Evolutionary conservation across 148 eudicot genomes (phyloP), one percentile per base, ranked within the genome.

Genomic region (Chenopodium suecicum): DNA sequence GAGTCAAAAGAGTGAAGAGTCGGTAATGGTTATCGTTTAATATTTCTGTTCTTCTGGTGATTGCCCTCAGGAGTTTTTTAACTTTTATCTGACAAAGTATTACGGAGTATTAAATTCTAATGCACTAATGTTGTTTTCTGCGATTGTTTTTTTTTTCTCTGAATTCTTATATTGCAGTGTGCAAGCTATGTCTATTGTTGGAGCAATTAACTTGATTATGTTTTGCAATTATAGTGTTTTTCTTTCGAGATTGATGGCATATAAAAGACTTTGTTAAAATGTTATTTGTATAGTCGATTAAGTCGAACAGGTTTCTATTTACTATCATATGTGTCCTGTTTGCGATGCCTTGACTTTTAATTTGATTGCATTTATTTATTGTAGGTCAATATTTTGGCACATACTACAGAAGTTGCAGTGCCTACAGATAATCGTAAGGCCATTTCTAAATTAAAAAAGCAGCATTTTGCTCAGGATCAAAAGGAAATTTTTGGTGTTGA

Each of bases 361-460:
- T 6, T 41, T 41, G 0, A 41, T 41, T 5, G 7, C 44, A 5
- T 1, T 48, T 48, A 48, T 48, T 23, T 78, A 66, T 34, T 80
- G 1, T 84, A 91, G 96, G 88, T 92, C 62, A 90, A 92, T 84
- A 84, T 91, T 50, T 85, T 92, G 84, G 90, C 85, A 50, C 96
- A 92, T 82, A 89, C 92, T 12, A 84, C 87, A 25, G 93, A 88
- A 19, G 89, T 85, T 65, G 11, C 69, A 2, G 69, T 82, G 41
- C 5, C 46, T 14, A 7, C 41, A 9, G 11, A 70, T 3, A 75
- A 81, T 16, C 83, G 70, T 68, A 4, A 70, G 9, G 52, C 22
- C 29, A 86, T 92, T 64, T 72, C 81, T 17, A 14, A 20, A 54
- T 67, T 82, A 73, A 84, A 88, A 85, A 75, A 73, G 32, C 68